phyloP scores from a whole-genome alignment of 805 yeast genomes.

The Nakazawaea laoshanensis region DNA sequence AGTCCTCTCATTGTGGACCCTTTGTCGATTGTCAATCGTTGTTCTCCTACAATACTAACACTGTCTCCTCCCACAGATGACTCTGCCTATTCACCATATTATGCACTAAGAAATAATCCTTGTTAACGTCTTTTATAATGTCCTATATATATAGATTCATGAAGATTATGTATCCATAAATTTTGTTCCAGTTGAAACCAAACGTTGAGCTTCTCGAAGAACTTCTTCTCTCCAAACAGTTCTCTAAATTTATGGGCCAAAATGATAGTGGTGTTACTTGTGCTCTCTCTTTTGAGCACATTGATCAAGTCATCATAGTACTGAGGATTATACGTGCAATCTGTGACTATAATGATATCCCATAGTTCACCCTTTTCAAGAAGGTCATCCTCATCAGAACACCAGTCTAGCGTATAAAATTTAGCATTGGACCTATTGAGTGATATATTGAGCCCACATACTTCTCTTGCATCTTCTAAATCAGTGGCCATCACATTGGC shows the following conservation, averaged over 20 bases:
- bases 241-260: slow-evolving; percentile 20
- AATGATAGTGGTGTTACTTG: slow-evolving; percentile 14
- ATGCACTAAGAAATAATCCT: slow-evolving; percentile 4
- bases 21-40: not conserved
- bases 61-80: not conserved
- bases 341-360: slow-evolving; percentile 30
- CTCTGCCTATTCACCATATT: not conserved
- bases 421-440: slow-evolving; percentile 14
- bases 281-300: slow-evolving; percentile 16
- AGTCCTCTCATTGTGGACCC: not conserved
- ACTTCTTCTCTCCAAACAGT: slow-evolving; percentile 3
- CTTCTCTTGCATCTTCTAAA: slow-evolving; percentile 26
- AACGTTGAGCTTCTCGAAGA: slow-evolving; percentile 4
- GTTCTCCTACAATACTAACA: not conserved
- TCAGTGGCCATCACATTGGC: slow-evolving; percentile 24
- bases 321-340: slow-evolving; percentile 33
- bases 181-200: not conserved
- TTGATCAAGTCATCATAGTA: slow-evolving; percentile 26
- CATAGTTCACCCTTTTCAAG: slow-evolving; percentile 19
- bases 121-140: slow-evolving; percentile 1
- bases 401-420: slow-evolving; percentile 30
- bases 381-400: slow-evolving; percentile 13
- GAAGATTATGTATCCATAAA: slow-evolving; percentile 6
- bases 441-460: slow-evolving; percentile 23
- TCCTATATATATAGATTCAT: slow-evolving; percentile 8